Evolutionary conservation across 106 monocot species (phyloP).

Genomic region (Platanthera zijinensis): DNA sequence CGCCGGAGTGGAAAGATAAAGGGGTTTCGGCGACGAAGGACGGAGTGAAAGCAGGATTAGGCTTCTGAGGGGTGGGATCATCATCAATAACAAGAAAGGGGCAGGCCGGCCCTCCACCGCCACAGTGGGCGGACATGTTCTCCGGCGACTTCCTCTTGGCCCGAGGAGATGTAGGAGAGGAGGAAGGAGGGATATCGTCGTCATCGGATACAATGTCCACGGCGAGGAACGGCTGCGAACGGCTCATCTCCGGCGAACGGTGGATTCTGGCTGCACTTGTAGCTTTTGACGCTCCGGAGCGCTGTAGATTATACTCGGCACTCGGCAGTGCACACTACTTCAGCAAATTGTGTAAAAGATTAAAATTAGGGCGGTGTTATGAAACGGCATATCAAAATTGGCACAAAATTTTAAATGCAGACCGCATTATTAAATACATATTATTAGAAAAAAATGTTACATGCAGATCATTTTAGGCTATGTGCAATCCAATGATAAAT

Average conservation of each 20-base stretch:
- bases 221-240: not conserved
- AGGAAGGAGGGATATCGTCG: not conserved
- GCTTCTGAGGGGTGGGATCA: constrained; percentile 34
- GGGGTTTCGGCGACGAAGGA: constrained; percentile 31
- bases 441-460: too few relatives aligned
- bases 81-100: constrained; percentile 22
- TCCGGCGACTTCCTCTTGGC: not conserved
- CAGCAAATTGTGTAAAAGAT: too few relatives aligned
- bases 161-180: not conserved
- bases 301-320: too few relatives aligned
- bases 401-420: too few relatives aligned
- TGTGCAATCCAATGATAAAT: too few relatives aligned
- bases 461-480: too few relatives aligned
- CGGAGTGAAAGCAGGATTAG: constrained; percentile 14
- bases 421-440: too few relatives aligned
- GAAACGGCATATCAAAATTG: too few relatives aligned
- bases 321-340: too few relatives aligned
- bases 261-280: not conserved
- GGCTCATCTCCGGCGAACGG: not conserved
- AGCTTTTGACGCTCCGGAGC: not conserved
- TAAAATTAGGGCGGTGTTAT: too few relatives aligned
- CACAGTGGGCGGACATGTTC: not conserved
- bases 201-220: constrained; percentile 3
- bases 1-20: constrained; percentile 4
- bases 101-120: not conserved